phyloP scores from a whole-genome alignment of 176 grass and related monocot genomes.

The Thinopyrum elongatum region DNA sequence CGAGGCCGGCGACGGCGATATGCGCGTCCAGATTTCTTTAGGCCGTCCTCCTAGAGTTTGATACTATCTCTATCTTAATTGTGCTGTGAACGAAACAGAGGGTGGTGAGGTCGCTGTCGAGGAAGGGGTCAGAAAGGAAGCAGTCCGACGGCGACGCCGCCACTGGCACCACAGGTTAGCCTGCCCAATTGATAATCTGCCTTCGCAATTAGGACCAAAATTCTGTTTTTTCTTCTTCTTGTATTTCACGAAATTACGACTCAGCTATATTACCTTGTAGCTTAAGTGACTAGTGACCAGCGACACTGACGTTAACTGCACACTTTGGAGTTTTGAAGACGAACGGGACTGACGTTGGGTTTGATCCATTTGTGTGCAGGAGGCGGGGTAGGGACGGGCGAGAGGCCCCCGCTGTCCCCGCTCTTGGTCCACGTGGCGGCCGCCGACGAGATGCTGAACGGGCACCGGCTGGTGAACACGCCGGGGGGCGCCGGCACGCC shows the following conservation, averaged over 20 bases:
- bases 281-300: neutral
- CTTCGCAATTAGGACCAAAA: neutral
- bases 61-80: neutral
- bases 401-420: constrained; percentile 36
- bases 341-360: neutral
- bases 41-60: constrained; percentile 16
- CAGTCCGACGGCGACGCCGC: constrained; percentile 46
- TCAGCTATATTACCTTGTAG: neutral
- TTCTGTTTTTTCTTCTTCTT: neutral
- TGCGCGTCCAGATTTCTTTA: neutral
- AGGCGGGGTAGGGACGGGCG: neutral
- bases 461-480: constrained; percentile 45
- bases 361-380: constrained; percentile 2
- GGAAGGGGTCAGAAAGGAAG: constrained; percentile 66
- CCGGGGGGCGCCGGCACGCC: constrained; percentile 47
- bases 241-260: neutral
- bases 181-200: neutral
- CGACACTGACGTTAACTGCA: neutral
- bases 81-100: constrained; percentile 38
- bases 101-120: constrained; percentile 56
- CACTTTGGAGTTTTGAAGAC: neutral
- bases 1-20: neutral
- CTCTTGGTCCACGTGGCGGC: constrained; percentile 57
- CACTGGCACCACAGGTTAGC: constrained; percentile 49
- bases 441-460: constrained; percentile 31